Conservation (phyloP, 805 yeast genomes). For the Candida nonsorbophila region DNA sequence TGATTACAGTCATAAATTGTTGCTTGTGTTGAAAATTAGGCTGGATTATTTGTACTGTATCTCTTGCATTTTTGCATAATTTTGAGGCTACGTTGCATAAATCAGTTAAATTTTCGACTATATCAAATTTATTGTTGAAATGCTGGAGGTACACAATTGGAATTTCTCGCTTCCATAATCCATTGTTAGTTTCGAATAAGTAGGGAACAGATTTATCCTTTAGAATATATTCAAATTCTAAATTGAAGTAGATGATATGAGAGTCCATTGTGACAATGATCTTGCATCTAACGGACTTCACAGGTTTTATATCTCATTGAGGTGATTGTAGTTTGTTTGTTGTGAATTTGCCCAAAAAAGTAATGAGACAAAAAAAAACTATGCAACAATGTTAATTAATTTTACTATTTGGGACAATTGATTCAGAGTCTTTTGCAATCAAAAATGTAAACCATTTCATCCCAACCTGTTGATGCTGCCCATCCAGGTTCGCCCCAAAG, state of each 20-base stretch:
- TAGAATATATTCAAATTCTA: slow-evolving; percentile 8
- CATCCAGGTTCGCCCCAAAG: slow-evolving; percentile 96
- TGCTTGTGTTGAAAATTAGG: slow-evolving; percentile 28
- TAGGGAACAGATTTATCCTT: slow-evolving; percentile 3
- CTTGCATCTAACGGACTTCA: too few relatives aligned
- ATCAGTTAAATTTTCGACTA: slow-evolving; percentile 22
- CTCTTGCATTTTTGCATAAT: slow-evolving; percentile 10
- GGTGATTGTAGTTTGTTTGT: too few relatives aligned
- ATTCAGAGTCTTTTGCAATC: slow-evolving; percentile 46
- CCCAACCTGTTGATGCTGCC: slow-evolving; percentile 96
- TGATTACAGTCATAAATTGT: slow-evolving; percentile 28
- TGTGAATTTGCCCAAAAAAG: too few relatives aligned
- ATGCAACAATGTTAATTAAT: too few relatives aligned
- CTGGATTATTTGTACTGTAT: slow-evolving; percentile 18
- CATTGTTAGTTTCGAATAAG: slow-evolving; percentile 20
- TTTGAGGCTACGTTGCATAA: slow-evolving; percentile 11
- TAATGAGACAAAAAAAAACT: too few relatives aligned
- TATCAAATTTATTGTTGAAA: slow-evolving; percentile 9
- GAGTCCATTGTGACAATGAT: slow-evolving; percentile 8
- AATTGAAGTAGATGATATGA: slow-evolving; percentile 5
- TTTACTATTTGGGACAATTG: too few relatives aligned
- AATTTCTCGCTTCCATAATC: slow-evolving; percentile 26
- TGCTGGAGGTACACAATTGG: slow-evolving; percentile 7
- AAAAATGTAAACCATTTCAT: slow-evolving; percentile 90
- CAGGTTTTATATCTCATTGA: too few relatives aligned